A percentile compares a stretch with the other conserved stretches of the same genome.
Evolutionary conservation across 768 basidiomycete species (phyloP).

Genomic region (Lyophyllum atratum): DNA sequence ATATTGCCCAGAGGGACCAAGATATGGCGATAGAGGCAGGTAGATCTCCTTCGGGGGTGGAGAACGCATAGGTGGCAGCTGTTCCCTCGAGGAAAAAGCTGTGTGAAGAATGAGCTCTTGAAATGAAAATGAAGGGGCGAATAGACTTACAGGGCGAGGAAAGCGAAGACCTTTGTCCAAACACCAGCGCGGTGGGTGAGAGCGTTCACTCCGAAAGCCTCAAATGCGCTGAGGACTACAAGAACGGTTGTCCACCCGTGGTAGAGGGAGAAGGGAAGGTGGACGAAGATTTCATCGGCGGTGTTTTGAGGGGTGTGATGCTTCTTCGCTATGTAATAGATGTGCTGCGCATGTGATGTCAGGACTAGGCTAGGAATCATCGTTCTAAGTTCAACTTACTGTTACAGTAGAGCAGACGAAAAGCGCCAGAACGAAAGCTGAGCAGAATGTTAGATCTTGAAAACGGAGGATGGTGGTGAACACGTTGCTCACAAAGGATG

Average conservation of each 20-base stretch:
- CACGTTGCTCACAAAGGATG: constrained; percentile 46
- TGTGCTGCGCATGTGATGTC: constrained; percentile 58
- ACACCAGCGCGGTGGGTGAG: constrained; percentile 65
- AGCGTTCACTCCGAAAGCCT: constrained; percentile 87
- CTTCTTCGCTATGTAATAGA: constrained; percentile 95
- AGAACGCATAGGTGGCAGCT: constrained; percentile 93
- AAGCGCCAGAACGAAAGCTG: constrained; percentile 86
- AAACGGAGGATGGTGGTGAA: not conserved
- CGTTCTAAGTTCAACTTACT: constrained; percentile 27
- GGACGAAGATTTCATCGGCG: constrained; percentile 86
- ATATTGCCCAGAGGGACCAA: constrained; percentile 95
- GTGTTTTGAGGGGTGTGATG: constrained; percentile 63
- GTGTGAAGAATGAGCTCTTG: constrained; percentile 7
- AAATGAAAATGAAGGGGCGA: not conserved
- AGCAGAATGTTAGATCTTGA: constrained; percentile 11
- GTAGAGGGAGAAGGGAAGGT: constrained; percentile 95
- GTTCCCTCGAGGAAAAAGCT: constrained; percentile 93
- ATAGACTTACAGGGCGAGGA: constrained; percentile 78
- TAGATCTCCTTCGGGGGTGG: constrained; percentile 86
- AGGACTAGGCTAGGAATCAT: constrained; percentile 28
- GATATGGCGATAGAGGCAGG: constrained; percentile 90
- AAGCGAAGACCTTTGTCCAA: constrained; percentile 95
- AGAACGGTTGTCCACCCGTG: constrained; percentile 92
- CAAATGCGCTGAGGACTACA: constrained; percentile 79
- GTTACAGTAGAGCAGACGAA: constrained; percentile 78